These are phyloP conservation scores for Coemansia sp. DNA, from an alignment of 192 early-diverging fungal genomes.

Conservation along the genomic window DNA sequence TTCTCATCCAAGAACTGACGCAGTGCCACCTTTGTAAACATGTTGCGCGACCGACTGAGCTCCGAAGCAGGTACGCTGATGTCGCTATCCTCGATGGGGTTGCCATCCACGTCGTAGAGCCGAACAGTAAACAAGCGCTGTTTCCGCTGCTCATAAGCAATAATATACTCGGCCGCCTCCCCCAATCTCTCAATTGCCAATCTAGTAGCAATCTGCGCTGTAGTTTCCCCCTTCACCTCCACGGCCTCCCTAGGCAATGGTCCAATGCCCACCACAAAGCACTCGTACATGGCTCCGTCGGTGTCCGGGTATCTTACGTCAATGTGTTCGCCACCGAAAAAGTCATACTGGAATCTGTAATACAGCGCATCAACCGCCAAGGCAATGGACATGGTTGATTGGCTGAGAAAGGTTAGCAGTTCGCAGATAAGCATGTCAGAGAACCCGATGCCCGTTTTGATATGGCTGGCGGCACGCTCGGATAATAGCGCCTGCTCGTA, in stretches of 20 bases:
- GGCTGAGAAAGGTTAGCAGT: slow-evolving; percentile 48
- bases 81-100: slow-evolving; percentile 42
- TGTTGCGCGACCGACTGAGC: slow-evolving; percentile 47
- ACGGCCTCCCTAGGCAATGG: slow-evolving; percentile 13
- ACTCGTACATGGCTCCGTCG: slow-evolving; percentile 48
- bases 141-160: slow-evolving; percentile 33
- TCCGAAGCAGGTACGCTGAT: slow-evolving; percentile 38
- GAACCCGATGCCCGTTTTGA: slow-evolving; percentile 71
- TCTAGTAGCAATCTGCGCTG: neutral
- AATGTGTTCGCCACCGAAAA: slow-evolving; percentile 42
- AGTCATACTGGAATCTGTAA: slow-evolving; percentile 44
- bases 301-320: slow-evolving; percentile 47
- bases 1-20: slow-evolving; percentile 47
- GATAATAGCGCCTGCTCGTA: slow-evolving; percentile 77
- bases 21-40: slow-evolving; percentile 48
- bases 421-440: slow-evolving; percentile 58
- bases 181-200: slow-evolving; percentile 34
- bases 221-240: neutral
- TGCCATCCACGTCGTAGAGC: slow-evolving; percentile 38
- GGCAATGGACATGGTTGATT: slow-evolving; percentile 33
- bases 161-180: slow-evolving; percentile 7
- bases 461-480: slow-evolving; percentile 65
- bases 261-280: slow-evolving; percentile 28
- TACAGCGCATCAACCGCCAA: slow-evolving; percentile 37
- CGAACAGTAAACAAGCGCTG: slow-evolving; percentile 33